These are phyloP conservation scores for Aphanoascus verrucosus DNA, from an alignment of 2,329 filamentous ascomycete species.

Conservation along the genomic window DNA sequence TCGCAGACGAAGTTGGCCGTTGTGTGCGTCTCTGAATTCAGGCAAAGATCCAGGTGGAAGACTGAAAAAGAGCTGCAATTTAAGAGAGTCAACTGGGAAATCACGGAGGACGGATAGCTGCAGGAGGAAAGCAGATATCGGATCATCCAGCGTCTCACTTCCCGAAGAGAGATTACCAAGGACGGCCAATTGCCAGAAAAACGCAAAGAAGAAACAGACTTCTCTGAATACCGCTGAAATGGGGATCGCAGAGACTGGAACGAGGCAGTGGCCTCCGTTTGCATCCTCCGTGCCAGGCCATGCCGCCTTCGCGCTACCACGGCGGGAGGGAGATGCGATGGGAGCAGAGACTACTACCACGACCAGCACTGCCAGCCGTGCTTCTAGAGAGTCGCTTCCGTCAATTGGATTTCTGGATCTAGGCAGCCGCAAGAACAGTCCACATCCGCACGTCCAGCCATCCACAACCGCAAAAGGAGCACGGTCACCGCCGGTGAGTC, in stretches of 20 bases:
- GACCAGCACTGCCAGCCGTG: neutral
- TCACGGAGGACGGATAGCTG: neutral
- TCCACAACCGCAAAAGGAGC: constrained; percentile 24
- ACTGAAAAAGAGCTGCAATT: too few relatives aligned
- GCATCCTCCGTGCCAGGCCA: constrained; percentile 6
- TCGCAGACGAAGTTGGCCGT: too few relatives aligned
- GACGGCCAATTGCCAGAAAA: neutral
- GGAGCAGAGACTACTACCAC: constrained; percentile 1
- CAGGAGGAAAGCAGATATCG: neutral
- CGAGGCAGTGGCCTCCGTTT: constrained; percentile 29
- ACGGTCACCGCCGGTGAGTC: constrained; percentile 32
- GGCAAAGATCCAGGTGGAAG: neutral
- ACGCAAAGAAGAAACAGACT: too few relatives aligned
- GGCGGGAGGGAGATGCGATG: constrained; percentile 3
- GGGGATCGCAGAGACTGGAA: constrained; percentile 31
- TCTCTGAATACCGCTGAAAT: constrained; percentile 16
- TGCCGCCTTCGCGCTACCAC: constrained; percentile 11
- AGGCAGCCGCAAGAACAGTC: constrained; percentile 29
- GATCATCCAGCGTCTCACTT: neutral
- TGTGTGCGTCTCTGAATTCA: neutral
- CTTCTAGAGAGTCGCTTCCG: constrained; percentile 29
- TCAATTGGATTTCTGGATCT: constrained; percentile 34
- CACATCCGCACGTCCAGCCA: constrained; percentile 26
- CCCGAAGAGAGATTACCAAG: neutral
- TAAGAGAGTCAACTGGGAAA: neutral